Conservation (phyloP, 2,329 filamentous ascomycete genomes). For the Fusarium sp. region DNA sequence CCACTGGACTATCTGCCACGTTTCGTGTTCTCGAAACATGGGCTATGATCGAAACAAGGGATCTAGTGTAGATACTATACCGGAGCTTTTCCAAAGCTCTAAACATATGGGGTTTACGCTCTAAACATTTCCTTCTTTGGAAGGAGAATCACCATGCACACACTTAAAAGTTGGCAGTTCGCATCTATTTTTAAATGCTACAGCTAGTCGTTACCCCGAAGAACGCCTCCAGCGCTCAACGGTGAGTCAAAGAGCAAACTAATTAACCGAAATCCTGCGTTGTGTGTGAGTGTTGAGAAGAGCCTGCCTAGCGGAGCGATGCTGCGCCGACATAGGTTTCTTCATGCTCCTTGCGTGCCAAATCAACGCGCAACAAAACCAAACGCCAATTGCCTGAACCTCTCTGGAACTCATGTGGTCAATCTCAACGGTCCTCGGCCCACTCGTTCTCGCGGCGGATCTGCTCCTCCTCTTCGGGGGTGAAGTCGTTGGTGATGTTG, state of each 20-base stretch:
- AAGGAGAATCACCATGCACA: not conserved
- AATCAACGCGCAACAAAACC: constrained; percentile 35
- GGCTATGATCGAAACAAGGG: not conserved
- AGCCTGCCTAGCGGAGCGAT: constrained; percentile 1
- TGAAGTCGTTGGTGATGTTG: constrained; percentile 99
- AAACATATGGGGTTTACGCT: not conserved
- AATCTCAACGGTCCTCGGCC: constrained; percentile 80
- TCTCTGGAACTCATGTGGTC: not conserved
- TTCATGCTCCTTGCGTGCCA: constrained; percentile 30
- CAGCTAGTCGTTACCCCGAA: constrained; percentile 2
- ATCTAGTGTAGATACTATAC: not conserved
- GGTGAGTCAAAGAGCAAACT: constrained; percentile 15
- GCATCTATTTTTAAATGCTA: constrained; percentile 16
- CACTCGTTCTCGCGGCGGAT: constrained; percentile 93
- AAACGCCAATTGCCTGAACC: constrained; percentile 38
- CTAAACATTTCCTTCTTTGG: not conserved
- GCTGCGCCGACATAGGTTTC: constrained; percentile 5
- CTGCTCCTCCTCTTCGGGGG: constrained; percentile 98
- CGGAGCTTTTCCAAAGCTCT: not conserved
- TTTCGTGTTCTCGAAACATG: not conserved
- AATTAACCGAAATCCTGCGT: constrained; percentile 19
- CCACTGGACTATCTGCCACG: not conserved
- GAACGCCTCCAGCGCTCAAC: constrained; percentile 6
- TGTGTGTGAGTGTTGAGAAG: constrained; percentile 18
- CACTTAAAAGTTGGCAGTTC: not conserved